Conservation (phyloP, 2,329 filamentous ascomycete species). For the Didymosphaeria variabile region DNA sequence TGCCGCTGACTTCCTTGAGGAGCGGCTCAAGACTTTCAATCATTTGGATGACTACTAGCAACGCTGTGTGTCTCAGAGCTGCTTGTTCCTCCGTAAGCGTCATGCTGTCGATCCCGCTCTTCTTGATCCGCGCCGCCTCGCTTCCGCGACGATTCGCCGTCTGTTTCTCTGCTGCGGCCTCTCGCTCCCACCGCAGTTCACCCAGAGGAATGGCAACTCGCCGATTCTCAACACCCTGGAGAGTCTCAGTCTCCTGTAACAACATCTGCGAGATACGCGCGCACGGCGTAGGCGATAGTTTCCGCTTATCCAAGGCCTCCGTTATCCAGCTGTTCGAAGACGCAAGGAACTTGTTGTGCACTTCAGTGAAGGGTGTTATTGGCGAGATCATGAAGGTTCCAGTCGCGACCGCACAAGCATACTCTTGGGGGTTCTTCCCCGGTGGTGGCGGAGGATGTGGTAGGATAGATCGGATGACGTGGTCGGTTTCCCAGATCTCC, state of each 20-base stretch:
- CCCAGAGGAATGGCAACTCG: conserved; percentile 87
- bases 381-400: conserved; percentile 84
- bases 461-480: conserved; percentile 81
- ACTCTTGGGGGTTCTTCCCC: conserved; percentile 67
- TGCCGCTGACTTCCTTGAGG: conserved; percentile 81
- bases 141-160: conserved; percentile 63
- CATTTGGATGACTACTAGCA: conserved; percentile 81
- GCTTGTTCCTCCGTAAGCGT: conserved; percentile 73
- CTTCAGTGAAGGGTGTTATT: conserved; percentile 81
- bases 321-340: conserved; percentile 86
- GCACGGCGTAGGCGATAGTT: conserved; percentile 79
- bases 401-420: conserved; percentile 70
- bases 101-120: conserved; percentile 52
- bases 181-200: conserved; percentile 86
- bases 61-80: conserved; percentile 79
- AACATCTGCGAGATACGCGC: conserved; percentile 78
- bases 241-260: conserved; percentile 77
- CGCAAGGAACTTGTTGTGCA: conserved; percentile 81
- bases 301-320: conserved; percentile 75
- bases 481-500: conserved; percentile 91
- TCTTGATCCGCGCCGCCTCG: conserved; percentile 55
- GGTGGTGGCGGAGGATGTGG: conserved; percentile 74
- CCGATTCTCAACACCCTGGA: conserved; percentile 75
- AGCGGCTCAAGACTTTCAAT: conserved; percentile 87
- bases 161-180: conserved; percentile 58